These are phyloP conservation scores for Copromyces sp. DNA, from an alignment of 495 filamentous ascomycete genomes.

Conservation along the genomic window DNA sequence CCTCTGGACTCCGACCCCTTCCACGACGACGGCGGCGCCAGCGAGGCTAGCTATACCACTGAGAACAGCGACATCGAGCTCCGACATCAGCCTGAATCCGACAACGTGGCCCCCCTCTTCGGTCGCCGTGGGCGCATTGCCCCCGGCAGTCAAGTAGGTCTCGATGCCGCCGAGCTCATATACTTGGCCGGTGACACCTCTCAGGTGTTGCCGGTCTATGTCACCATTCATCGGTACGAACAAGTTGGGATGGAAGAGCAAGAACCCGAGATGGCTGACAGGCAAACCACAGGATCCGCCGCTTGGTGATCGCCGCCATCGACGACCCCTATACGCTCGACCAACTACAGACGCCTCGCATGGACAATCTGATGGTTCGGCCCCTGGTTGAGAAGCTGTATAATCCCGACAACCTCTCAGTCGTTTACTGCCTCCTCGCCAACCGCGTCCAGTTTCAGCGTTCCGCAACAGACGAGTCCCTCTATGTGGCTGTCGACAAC, in stretches of 20 bases:
- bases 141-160: neutral
- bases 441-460: slow-evolving; percentile 54
- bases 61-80: slow-evolving; percentile 11
- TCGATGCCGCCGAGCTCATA: slow-evolving; percentile 1
- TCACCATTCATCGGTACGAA: slow-evolving; percentile 35
- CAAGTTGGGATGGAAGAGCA: slow-evolving; percentile 14
- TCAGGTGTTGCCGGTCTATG: slow-evolving; percentile 29
- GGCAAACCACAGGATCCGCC: slow-evolving; percentile 13
- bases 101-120: slow-evolving; percentile 13
- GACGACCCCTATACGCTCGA: slow-evolving; percentile 54
- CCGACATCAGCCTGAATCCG: slow-evolving; percentile 15
- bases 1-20: neutral
- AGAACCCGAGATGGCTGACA: slow-evolving; percentile 21
- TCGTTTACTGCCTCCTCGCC: slow-evolving; percentile 54
- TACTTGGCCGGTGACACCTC: slow-evolving; percentile 2
- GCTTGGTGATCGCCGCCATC: slow-evolving; percentile 20
- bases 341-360: slow-evolving; percentile 46
- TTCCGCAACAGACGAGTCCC: slow-evolving; percentile 43
- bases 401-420: slow-evolving; percentile 45
- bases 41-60: neutral
- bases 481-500: slow-evolving; percentile 49
- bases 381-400: slow-evolving; percentile 52
- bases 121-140: slow-evolving; percentile 8
- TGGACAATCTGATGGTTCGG: slow-evolving; percentile 47
- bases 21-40: neutral